phyloP scores from a whole-genome alignment of 768 basidiomycete genomes.

The Russula earlei region DNA sequence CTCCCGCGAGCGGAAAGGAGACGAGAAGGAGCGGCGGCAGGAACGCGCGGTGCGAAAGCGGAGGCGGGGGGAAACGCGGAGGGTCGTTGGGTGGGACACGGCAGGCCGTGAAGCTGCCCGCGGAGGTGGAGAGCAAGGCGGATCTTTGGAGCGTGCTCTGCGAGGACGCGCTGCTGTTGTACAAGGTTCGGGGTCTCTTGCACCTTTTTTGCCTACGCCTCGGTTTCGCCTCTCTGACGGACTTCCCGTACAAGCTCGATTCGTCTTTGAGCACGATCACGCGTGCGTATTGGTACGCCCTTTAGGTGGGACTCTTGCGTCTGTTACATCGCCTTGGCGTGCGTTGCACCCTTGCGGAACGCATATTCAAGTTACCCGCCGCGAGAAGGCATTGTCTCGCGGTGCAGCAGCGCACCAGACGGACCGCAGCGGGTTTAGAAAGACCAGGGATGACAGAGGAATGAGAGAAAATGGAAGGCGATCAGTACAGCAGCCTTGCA shows the following conservation, averaged over 20 bases:
- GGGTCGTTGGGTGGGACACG: background rate
- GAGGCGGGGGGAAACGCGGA: too few relatives aligned
- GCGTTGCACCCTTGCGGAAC: too few relatives aligned
- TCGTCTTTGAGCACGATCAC: background rate
- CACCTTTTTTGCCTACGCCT: too few relatives aligned
- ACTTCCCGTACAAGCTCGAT: background rate
- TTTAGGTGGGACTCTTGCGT: background rate
- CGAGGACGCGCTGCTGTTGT: constrained; percentile 12
- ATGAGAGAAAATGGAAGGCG: too few relatives aligned
- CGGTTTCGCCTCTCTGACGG: background rate
- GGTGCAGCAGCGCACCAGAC: too few relatives aligned
- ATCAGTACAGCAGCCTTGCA: too few relatives aligned
- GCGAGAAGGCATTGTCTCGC: too few relatives aligned
- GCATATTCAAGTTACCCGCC: too few relatives aligned
- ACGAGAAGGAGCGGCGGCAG: background rate
- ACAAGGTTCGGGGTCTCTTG: background rate
- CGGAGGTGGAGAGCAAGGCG: background rate
- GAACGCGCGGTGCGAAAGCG: background rate
- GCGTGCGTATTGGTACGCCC: constrained; percentile 5
- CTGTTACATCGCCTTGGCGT: too few relatives aligned
- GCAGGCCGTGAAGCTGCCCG: background rate
- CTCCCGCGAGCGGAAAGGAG: background rate
- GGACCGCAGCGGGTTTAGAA: too few relatives aligned
- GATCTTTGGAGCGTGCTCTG: background rate
- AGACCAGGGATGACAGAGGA: too few relatives aligned